Evolutionary conservation across 306 rosid species (phyloP).

Genomic region (Morella rubra): DNA sequence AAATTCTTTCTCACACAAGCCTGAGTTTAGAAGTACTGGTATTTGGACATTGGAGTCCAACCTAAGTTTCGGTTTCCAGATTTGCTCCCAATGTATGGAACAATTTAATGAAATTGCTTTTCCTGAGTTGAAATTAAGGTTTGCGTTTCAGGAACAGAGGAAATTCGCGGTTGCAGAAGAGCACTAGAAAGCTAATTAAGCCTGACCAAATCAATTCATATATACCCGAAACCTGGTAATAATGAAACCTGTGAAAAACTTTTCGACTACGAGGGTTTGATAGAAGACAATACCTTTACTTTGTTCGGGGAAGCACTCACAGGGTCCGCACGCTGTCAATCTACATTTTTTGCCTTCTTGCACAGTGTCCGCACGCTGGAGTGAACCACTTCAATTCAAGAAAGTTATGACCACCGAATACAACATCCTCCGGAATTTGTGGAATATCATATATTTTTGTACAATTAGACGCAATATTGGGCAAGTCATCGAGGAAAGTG

Average conservation of each 20-base stretch:
- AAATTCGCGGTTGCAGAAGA: too few relatives aligned
- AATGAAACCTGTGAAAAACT: too few relatives aligned
- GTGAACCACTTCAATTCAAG: background rate
- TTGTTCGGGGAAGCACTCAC: constrained; percentile 15
- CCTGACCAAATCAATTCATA: background rate
- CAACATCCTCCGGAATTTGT: fast-evolving
- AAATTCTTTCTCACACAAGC: too few relatives aligned
- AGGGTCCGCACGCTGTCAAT: constrained; percentile 3
- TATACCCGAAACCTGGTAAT: background rate
- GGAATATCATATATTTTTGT: background rate
- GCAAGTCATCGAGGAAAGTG: too few relatives aligned
- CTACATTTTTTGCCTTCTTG: constrained; percentile 25
- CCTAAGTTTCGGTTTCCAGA: too few relatives aligned
- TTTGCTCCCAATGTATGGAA: too few relatives aligned
- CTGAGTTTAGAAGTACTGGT: too few relatives aligned
- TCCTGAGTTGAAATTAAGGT: too few relatives aligned
- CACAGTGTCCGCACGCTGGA: background rate
- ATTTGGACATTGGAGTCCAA: too few relatives aligned
- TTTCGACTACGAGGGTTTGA: background rate
- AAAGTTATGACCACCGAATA: background rate
- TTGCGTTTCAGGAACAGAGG: too few relatives aligned
- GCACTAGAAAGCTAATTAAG: too few relatives aligned
- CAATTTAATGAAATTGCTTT: too few relatives aligned
- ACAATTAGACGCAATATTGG: background rate
- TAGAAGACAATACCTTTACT: constrained; percentile 7